These are phyloP conservation scores for Plasmodium fragile DNA, from an alignment of 169 alveolate genomes.

Conservation along the genomic window DNA sequence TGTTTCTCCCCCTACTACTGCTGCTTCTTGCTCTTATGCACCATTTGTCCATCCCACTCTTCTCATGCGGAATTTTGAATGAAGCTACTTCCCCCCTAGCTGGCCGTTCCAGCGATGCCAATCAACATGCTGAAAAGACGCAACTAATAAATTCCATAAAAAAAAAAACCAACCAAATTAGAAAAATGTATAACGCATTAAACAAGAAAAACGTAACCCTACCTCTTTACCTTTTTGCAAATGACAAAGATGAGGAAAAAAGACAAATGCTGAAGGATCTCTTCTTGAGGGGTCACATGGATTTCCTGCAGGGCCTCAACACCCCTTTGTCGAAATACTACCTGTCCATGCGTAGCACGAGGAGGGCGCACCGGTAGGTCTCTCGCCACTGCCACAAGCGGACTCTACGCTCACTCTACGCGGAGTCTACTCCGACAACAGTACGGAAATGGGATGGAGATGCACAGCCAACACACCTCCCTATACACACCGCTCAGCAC, in stretches of 20 bases:
- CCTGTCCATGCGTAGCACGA: constrained; percentile 1
- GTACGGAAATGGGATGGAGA: neutral
- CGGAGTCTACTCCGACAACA: neutral
- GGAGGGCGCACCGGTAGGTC: constrained; percentile 1
- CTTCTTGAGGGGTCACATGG: constrained; percentile 28
- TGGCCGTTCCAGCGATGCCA: neutral
- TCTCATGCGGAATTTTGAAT: neutral
- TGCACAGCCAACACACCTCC: neutral
- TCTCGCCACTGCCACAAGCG: neutral
- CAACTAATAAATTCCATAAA: constrained; percentile 46
- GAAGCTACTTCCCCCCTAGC: neutral
- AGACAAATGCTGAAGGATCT: constrained; percentile 13
- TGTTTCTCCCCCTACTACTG: neutral
- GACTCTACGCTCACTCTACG: neutral
- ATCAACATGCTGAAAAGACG: neutral
- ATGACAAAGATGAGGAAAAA: constrained; percentile 45
- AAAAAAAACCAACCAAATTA: constrained; percentile 30
- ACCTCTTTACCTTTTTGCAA: constrained; percentile 59
- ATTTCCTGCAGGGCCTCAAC: constrained; percentile 46
- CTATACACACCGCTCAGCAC: neutral
- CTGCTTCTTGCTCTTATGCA: neutral
- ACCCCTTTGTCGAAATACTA: constrained; percentile 61
- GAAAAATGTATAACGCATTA: constrained; percentile 21
- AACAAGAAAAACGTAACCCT: constrained; percentile 6
- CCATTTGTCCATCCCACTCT: neutral